Base-by-base conservation (phyloP, 768 basidiomycete genomes). In the Lyophyllum atratum region DNA sequence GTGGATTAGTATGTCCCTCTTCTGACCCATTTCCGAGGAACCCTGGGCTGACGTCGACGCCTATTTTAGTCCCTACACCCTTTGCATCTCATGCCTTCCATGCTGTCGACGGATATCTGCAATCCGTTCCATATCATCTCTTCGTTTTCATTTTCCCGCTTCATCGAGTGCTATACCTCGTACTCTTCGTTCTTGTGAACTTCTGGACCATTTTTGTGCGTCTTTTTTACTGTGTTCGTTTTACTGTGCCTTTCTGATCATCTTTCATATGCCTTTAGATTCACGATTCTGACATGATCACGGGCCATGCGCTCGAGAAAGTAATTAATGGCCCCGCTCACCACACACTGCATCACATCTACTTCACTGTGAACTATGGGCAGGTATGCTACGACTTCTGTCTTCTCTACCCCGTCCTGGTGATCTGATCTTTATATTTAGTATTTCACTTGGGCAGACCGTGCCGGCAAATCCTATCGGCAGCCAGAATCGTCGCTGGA, bases 31-130 rank as follows among this genome's bases (percentile, higher is more conserved):
- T 26, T 42, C 31, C 28, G 26, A n/a, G 55, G 8, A n/a, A 31
- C 33, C 39, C 49, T 46, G 6, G 52, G 28, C 40, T 33, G 17
- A 25, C 46, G 52, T 33, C 52, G 10, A n/a, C 55, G n/a, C 59
- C 58, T 28, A 50, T 48, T 19, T 0, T 66, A 97, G 95, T 99
- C 58, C 95, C 97, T 4, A 97, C 97, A 0, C 97, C 97, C 0
- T 99, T 93, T 66, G 92, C 97, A 29, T 96, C 96, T 22, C 91
- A 98, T 68, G 97, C 97, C 0, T 99, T 99, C 85, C 94, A 99
- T 72, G 93, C 93, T 0, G 74, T 98, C 21, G 97, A 99, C 71
- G 97, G 97, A 2, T 98, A 92, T 70, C 69, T 87, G 25, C 97
- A 99, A 75, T 95, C 94, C 10, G 72, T 98, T 4, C 97, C 97